Percentiles rank a stretch among this genome's conserved stretches.
These are phyloP conservation scores for Salicornia ramosissima DNA, from an alignment of 148 eudicot species.

Conservation along the genomic window DNA sequence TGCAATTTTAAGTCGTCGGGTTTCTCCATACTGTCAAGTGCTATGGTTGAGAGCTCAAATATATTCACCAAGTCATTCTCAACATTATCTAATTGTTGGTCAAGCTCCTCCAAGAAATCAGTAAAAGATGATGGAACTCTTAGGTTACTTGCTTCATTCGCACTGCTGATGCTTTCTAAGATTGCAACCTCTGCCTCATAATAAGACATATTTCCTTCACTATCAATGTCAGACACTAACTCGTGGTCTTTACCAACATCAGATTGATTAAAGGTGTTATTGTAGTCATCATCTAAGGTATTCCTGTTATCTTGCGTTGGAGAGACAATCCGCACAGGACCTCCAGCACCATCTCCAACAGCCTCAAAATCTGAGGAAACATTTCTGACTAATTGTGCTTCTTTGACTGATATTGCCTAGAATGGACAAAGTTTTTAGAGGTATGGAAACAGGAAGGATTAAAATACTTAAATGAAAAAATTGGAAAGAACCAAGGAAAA, in stretches of 20 bases:
- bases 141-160: slow-evolving; percentile 24
- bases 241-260: slow-evolving; percentile 24
- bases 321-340: slow-evolving; percentile 59
- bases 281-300: slow-evolving; percentile 23
- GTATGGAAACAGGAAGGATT: neutral
- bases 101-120: slow-evolving; percentile 51
- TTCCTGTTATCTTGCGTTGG: slow-evolving; percentile 37
- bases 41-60: slow-evolving; percentile 37
- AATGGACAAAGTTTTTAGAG: slow-evolving; percentile 1
- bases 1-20: slow-evolving; percentile 36
- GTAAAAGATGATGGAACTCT: slow-evolving; percentile 44
- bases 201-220: slow-evolving; percentile 12
- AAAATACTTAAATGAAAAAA: neutral
- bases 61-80: slow-evolving; percentile 50
- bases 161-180: slow-evolving; percentile 16
- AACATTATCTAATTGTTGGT: slow-evolving; percentile 48
- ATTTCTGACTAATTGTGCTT: slow-evolving; percentile 58
- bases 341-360: slow-evolving; percentile 30
- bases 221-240: slow-evolving; percentile 13
- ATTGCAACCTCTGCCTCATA: slow-evolving; percentile 14
- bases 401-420: slow-evolving; percentile 82
- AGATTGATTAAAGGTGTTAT: slow-evolving; percentile 12
- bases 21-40: slow-evolving; percentile 36
- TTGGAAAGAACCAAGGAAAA: neutral
- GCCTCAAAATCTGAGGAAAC: slow-evolving; percentile 51